A percentile compares a stretch with the other conserved stretches of the same genome.
Conservation (phyloP, 176 grass and related monocot species). For the Aegilops speltoides region DNA sequence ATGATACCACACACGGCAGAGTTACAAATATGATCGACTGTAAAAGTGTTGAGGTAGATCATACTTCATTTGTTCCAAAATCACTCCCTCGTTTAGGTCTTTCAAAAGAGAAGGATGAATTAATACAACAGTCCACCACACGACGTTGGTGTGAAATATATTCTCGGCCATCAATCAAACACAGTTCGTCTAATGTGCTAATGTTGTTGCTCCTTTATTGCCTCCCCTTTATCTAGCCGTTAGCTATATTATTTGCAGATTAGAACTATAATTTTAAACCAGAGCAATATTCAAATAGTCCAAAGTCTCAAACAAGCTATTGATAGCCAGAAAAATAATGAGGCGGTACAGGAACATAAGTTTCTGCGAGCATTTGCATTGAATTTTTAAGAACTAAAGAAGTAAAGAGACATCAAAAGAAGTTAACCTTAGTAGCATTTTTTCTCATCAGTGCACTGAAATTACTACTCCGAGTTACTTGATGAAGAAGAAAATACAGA, state of each 20-base stretch:
- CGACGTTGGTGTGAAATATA: not conserved
- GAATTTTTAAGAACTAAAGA: constrained; percentile 23
- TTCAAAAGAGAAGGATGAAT: constrained; percentile 8
- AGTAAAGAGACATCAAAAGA: constrained; percentile 31
- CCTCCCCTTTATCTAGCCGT: not conserved
- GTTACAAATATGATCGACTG: not conserved
- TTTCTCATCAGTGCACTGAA: constrained; percentile 86
- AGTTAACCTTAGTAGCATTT: constrained; percentile 79
- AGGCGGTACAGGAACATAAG: not conserved
- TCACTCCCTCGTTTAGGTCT: constrained; percentile 1
- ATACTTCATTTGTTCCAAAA: constrained; percentile 20
- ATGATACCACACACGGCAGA: no score
- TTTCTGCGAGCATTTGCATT: not conserved
- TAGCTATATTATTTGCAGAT: not conserved
- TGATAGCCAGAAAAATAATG: constrained; percentile 23
- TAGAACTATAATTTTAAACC: not conserved
- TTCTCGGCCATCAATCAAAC: not conserved
- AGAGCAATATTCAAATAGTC: not conserved
- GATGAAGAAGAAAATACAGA: constrained; percentile 99
- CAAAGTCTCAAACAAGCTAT: constrained; percentile 5
- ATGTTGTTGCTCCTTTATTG: not conserved
- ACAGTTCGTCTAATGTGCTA: not conserved
- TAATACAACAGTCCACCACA: not conserved
- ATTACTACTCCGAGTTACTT: constrained; percentile 91
- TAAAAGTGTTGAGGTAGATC: not conserved